Percentiles rank a stretch among this genome's conserved stretches.
phyloP scores from a whole-genome alignment of 2,329 filamentous ascomycete genomes.

The Claviceps sp. region DNA sequence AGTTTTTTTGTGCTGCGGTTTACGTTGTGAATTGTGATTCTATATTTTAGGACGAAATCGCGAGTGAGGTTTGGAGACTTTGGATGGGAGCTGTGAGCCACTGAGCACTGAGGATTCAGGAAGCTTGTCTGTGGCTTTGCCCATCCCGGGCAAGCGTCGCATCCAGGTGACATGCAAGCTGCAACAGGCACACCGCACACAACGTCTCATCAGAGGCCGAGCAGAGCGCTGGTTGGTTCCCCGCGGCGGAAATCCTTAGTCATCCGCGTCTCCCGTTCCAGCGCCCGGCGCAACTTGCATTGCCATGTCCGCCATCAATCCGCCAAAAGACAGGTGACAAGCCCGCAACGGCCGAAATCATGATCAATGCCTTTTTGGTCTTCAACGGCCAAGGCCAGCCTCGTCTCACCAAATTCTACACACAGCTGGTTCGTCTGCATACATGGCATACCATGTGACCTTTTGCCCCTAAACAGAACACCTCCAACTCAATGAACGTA shows the following conservation, averaged over 20 bases:
- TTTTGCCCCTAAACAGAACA: not conserved
- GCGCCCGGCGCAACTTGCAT: not conserved
- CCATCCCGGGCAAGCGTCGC: not conserved
- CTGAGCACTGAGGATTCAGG: too few relatives aligned
- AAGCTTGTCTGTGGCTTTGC: not conserved
- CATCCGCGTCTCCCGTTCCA: not conserved
- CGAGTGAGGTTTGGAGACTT: not conserved
- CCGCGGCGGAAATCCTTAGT: not conserved
- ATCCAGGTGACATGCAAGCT: not conserved
- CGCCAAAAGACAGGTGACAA: not conserved
- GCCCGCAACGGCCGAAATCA: conserved; percentile 25
- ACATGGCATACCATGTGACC: too few relatives aligned
- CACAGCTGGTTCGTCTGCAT: conserved; percentile 55
- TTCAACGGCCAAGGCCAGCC: conserved; percentile 98
- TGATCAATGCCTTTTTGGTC: conserved; percentile 98
- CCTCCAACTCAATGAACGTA: not conserved
- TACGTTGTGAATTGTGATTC: not conserved
- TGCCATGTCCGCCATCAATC: not conserved
- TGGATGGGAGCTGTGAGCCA: not conserved
- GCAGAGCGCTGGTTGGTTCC: too few relatives aligned
- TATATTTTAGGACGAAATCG: not conserved
- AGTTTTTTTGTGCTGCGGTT: not conserved
- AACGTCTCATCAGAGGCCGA: not conserved
- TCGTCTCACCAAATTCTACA: conserved; percentile 96
- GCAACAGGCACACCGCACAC: not conserved